A percentile compares a stretch with the other conserved stretches of the same genome.
Conservation (phyloP, 2,329 filamentous ascomycete genomes). For the Chaetomium sp. region DNA sequence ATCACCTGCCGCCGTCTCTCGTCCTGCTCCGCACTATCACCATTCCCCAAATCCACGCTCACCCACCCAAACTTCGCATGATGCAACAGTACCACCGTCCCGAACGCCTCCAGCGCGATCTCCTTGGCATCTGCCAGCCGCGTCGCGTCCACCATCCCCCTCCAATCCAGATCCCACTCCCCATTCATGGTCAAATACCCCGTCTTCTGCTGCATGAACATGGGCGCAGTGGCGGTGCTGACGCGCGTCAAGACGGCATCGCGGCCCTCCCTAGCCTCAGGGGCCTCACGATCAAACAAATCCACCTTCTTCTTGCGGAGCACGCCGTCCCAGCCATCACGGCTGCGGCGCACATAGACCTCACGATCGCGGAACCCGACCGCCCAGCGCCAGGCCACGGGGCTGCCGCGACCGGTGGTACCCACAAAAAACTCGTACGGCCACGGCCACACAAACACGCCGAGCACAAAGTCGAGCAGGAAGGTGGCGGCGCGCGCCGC, state of each 20-base stretch:
- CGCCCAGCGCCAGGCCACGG: slow-evolving; percentile 70
- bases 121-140: slow-evolving; percentile 66
- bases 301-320: slow-evolving; percentile 55
- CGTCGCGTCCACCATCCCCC: slow-evolving; percentile 74
- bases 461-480: slow-evolving; percentile 71
- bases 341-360: slow-evolving; percentile 77
- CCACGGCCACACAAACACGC: slow-evolving; percentile 72
- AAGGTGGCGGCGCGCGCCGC: slow-evolving; percentile 65
- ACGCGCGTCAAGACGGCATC: slow-evolving; percentile 63
- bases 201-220: slow-evolving; percentile 73
- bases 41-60: slow-evolving; percentile 61
- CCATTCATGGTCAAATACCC: slow-evolving; percentile 84
- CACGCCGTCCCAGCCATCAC: slow-evolving; percentile 57
- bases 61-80: slow-evolving; percentile 71
- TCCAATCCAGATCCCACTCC: slow-evolving; percentile 87
- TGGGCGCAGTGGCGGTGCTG: slow-evolving; percentile 67
- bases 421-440: slow-evolving; percentile 72
- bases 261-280: slow-evolving; percentile 47
- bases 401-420: slow-evolving; percentile 52
- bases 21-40: slow-evolving; percentile 57
- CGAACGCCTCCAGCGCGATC: slow-evolving; percentile 66
- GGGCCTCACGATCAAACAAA: slow-evolving; percentile 51
- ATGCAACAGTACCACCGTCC: slow-evolving; percentile 69
- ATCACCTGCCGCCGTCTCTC: slow-evolving; percentile 73
- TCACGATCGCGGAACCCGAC: slow-evolving; percentile 79